A percentile compares a stretch with the other conserved stretches of the same genome.
These are phyloP conservation scores for Prunus padus DNA, from an alignment of 306 rosid genomes.

Conservation along the genomic window DNA sequence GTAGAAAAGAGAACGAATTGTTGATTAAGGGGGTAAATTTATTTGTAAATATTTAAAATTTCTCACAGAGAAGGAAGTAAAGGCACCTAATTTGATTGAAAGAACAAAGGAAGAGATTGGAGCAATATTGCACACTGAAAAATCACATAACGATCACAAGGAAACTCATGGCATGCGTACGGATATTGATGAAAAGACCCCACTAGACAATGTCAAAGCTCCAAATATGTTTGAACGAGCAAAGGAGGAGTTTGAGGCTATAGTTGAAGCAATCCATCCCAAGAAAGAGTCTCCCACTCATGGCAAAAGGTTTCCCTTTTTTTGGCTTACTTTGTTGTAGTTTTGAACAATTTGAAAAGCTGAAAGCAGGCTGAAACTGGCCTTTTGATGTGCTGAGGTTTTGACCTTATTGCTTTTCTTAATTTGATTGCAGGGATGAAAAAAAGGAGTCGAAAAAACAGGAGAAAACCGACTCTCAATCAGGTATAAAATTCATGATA, in stretches of 20 bases:
- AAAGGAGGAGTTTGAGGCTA: conserved; percentile 66
- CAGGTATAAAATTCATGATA: conserved; percentile 40
- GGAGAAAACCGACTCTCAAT: conserved; percentile 29
- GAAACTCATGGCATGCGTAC: conserved; percentile 50
- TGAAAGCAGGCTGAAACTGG: neutral
- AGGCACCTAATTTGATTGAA: conserved; percentile 24
- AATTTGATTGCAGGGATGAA: conserved; percentile 26
- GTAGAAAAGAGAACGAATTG: neutral
- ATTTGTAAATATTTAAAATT: neutral
- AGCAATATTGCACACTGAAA: conserved; percentile 19
- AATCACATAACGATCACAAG: conserved; percentile 19
- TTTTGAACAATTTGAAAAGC: neutral
- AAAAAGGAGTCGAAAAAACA: conserved; percentile 27
- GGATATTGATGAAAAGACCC: conserved; percentile 36
- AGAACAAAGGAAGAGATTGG: conserved; percentile 29
- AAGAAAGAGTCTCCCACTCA: conserved; percentile 39
- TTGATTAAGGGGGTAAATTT: neutral
- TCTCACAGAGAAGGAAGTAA: conserved; percentile 30
- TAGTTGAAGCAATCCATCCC: conserved; percentile 47
- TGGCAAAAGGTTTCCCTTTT: conserved; percentile 29
- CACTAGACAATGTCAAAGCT: conserved; percentile 51
- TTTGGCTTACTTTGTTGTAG: neutral
- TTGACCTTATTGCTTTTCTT: conserved; percentile 8
- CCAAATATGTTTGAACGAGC: conserved; percentile 68
- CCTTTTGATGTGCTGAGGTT: conserved; percentile 11